Evolutionary conservation across 495 filamentous ascomycete genomes (phyloP), one percentile per base, ranked within the genome.

Genomic region (Trichoderma orchidacearum): DNA sequence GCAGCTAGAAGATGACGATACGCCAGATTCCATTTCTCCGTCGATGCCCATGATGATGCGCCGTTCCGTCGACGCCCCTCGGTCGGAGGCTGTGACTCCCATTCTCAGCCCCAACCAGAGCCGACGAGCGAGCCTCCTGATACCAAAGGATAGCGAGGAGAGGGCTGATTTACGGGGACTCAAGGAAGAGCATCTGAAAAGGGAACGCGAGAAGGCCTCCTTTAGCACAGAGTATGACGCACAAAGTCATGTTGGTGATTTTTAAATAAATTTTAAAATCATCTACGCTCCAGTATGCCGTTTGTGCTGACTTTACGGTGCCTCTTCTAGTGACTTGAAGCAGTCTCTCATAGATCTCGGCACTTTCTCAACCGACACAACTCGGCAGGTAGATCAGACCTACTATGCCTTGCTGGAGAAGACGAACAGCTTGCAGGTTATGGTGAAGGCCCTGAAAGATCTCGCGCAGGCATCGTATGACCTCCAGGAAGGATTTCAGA

Each of bases 381-480:
- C 84, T 18, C 79, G 80, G 59, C 80, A 80, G 45, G 78, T 96
- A n/a, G 89, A 95, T 63, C 85, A 86, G 61, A 90, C 85, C 0
- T 95, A 95, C 71, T 90, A 91, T 62, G 83, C 85, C 3, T 75
- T 96, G 5, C 75, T 93, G 15, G 85, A 92, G 64, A 92, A 86
- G 58, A 74, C 92, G 30, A 77, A 80, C 41, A 68, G 80, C 0
- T 72, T 96, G 30, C 82, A 85, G 53, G 73, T 76, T 53, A 89
- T 84, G 2, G 80, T 95, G 23, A 59, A 71, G 1, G 80, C 76
- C 3, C 78, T 96, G 18, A 82, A 86, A 58, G 80, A 87, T 52
- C 78, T 96, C 3, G 81, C 84, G 0, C 72, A 71, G 7, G 78
- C 80, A 28, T 85, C 82, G 8, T 71, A 76, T 15, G 68, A 78